Base-by-base conservation (phyloP, 257 asterid genomes). In the Ocimum tenuiflorum region DNA sequence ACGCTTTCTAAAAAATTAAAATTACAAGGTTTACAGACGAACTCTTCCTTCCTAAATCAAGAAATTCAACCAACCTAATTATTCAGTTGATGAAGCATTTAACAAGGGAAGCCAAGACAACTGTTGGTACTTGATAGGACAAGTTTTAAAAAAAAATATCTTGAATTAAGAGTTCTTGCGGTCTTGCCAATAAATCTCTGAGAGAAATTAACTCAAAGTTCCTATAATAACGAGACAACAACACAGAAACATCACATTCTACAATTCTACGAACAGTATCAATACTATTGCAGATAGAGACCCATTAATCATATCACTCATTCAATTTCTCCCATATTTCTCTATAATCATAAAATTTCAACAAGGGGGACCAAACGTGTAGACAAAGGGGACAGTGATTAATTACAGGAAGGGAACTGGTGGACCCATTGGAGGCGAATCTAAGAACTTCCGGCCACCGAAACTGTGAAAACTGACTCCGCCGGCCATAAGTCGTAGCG, bases 341-440 rank as follows among this genome's bases (percentile, higher is more conserved):
- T 35, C 8, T 7, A 47, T 19, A 55, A 2, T 39, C 19, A 10
- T 15, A 38, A 0, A 38, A 17, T 4, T n/a, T 19, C 0, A 43
- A 45, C 1, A 43, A 4, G 2, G 0, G 3, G 12, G 31, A 27
- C 36, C n/a, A 38, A 7, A 50, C 15, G 53, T 39, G 19, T 8
- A 57, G 53, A 59, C 19, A 13, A 7, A 56, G 45, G 55, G 31
- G 51, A 53, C 13, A 14, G 7, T 11, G n/a, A 48, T 11, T 31
- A 65, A 88, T 81, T 61, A 86, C 94, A 0, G 83, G 70, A 50
- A 58, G 73, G 43, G 88, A 81, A 77, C 78, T 83, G 29, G 85
- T 67, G 27, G 78, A 72, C 10, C 79, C 80, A 38, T 80, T 69
- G 64, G 74, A 52, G 33, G 84, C 74, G 31, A 66, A 73, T 3